Conservation (phyloP, 2,329 filamentous ascomycete genomes). For the Cladosporium phlei region DNA sequence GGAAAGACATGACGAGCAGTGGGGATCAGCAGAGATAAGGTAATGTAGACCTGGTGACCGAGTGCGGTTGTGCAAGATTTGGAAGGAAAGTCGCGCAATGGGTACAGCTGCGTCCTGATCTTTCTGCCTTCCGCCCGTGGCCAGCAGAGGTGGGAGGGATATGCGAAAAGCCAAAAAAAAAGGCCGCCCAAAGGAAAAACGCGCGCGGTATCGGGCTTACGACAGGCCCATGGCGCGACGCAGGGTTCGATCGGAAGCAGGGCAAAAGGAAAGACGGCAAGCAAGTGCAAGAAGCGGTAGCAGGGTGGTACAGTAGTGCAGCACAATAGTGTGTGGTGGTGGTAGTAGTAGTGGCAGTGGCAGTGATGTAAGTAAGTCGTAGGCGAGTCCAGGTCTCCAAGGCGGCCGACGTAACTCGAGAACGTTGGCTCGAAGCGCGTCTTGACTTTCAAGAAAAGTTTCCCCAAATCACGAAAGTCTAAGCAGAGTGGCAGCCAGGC, state of each 20-base stretch:
- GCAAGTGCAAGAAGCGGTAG: not conserved
- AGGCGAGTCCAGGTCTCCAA: too few relatives aligned
- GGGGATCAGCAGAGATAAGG: conserved; percentile 15
- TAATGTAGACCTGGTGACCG: conserved; percentile 1
- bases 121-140: not conserved
- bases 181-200: not conserved
- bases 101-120: not conserved
- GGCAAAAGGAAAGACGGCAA: too few relatives aligned
- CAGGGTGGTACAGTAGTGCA: not conserved
- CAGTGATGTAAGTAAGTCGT: too few relatives aligned
- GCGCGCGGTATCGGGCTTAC: not conserved
- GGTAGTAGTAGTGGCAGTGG: too few relatives aligned
- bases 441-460: too few relatives aligned
- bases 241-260: too few relatives aligned
- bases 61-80: conserved; percentile 2
- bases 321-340: too few relatives aligned
- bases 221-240: conserved; percentile 1
- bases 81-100: conserved; percentile 11
- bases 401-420: too few relatives aligned
- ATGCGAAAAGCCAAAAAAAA: not conserved
- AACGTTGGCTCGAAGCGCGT: too few relatives aligned
- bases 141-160: conserved; percentile 1
- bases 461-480: too few relatives aligned
- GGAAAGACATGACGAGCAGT: conserved; percentile 15
- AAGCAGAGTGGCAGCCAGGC: too few relatives aligned